Evolutionary conservation across 495 filamentous ascomycete genomes (phyloP), one percentile per base, ranked within the genome.

Genomic region (Podospora anserina): DNA sequence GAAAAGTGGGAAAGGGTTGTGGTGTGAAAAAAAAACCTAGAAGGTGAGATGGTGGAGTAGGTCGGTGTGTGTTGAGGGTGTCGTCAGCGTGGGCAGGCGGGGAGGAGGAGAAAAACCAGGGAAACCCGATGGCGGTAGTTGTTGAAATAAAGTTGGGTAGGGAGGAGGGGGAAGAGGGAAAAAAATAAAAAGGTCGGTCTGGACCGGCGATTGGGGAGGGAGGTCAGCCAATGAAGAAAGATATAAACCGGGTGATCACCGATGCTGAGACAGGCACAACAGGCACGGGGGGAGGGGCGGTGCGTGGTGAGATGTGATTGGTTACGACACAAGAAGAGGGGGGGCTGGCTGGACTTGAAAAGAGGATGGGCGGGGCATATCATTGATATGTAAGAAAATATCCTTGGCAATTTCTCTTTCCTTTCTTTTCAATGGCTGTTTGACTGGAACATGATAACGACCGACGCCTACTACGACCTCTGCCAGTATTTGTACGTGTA

Each of bases 231-330:
- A 19, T 58, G 19, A 58, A 20, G 13, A 0, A 5, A 58, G n/a
- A 23, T 7, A 26, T 18, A 20, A 58, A 20, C n/a, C 5, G 55
- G 39, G 9, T 49, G 55, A 58, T 58, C 55, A 18, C 3, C 55
- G 55, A 26, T 58, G 55, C 5, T 58, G 55, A 26, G 55, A 49
- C 39, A 49, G 39, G 13, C 39, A 49, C 39, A 11, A 32, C 23
- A 23, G 1, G 23, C 23, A 23, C 23, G 23, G 23, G 23, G 23
- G 23, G 23, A 23, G 23, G 55, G 23, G 55, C 55, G 18, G 55
- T 26, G 55, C 55, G 55, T 58, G 55, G 55, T 58, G 55, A 5
- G 55, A 58, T 58, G 0, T 58, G n/a, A 58, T 58, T 58, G 55
- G 55, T 58, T 58, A 5, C 0, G 19, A 4, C 5, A 6, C 18